These are phyloP conservation scores for Fremontodendron californicum DNA, from an alignment of 345 rosid species.

Conservation along the genomic window DNA sequence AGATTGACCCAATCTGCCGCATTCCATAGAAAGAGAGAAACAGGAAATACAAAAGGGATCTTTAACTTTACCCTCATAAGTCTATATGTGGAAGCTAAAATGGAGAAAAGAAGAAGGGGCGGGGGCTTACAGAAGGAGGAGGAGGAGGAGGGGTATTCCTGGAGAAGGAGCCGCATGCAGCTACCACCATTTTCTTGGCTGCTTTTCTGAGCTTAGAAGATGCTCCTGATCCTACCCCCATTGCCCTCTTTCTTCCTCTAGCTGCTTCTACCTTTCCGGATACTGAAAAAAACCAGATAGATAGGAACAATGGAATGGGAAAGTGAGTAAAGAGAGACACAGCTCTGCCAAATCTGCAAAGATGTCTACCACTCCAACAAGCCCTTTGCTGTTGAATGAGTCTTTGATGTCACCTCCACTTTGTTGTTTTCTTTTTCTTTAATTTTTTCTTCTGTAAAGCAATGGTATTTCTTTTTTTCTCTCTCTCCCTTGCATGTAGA, in stretches of 20 bases:
- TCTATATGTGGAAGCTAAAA: not conserved
- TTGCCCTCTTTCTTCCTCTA: conserved; percentile 16
- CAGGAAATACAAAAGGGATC: not conserved
- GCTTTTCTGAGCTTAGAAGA: conserved; percentile 57
- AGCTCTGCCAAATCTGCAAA: conserved; percentile 26
- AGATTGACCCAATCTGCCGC: not conserved
- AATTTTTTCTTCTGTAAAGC: no score
- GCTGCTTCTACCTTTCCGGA: not conserved
- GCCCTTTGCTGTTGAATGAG: not conserved
- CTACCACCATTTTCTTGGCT: conserved; percentile 55
- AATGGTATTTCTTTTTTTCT: not conserved
- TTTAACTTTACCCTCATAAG: not conserved
- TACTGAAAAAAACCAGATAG: not conserved
- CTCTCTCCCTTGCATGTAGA: not conserved
- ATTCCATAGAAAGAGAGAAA: not conserved
- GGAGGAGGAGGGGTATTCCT: conserved; percentile 29
- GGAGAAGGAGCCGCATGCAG: conserved; percentile 75
- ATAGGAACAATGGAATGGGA: not conserved
- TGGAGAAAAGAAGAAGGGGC: not conserved
- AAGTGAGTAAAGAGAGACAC: conserved; percentile 3
- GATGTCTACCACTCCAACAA: conserved; percentile 18
- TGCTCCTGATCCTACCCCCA: conserved; percentile 40
- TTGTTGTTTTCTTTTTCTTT: no score
- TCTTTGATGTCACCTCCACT: conserved; percentile 3
- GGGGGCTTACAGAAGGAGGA: conserved; percentile 35